Base-by-base conservation (phyloP, 2,329 filamentous ascomycete species). In the Fusarium setosum region DNA sequence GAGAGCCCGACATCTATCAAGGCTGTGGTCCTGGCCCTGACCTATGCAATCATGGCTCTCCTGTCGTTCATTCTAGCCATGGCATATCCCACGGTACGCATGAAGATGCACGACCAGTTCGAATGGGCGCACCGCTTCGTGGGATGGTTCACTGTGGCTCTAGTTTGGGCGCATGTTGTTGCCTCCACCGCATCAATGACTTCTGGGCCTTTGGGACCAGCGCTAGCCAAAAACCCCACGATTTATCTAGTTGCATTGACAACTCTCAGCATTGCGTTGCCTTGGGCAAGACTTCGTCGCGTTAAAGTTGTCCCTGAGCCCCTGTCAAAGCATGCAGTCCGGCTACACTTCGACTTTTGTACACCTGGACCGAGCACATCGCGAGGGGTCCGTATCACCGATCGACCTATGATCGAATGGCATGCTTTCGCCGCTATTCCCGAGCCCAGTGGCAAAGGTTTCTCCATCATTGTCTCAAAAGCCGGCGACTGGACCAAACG, bases 381-480 rank as follows among this genome's bases (percentile, higher is more conserved):
- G 0, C 37, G 60, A 3, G 68, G 65, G 7, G 79, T 82, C 29
- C 84, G 88, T 20, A 79, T 92, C n/a, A 83, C 88, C 8, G 83
- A 86, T 50, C 80, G 81, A 6, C 89, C 89, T 0, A 77, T 91
- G 37, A 78, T 82, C 9, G 90, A 92, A 75, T 91, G 88, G 81
- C 90, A 92, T 74, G 83, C 86, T 1, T 92, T 92, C 70, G 90
- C 90, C 24, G 88, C 88, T 0, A 90, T 92, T 51, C 87, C 89
- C 1, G 84, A 87, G 61, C 81, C 84, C 1, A 60, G 35, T 10
- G 65, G 65, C 0, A 75, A 77, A 26, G 87, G 84, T 11, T 92
- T 89, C 76, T 90, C 88, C 0, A 80, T 89, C 20, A 77, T 92
- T 13, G 81, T 92, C 18, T 90, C 88, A 47, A 88, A 87, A 61